phyloP scores from a whole-genome alignment of 2,329 filamentous ascomycete species.

The Tolypocladium amazonense region DNA sequence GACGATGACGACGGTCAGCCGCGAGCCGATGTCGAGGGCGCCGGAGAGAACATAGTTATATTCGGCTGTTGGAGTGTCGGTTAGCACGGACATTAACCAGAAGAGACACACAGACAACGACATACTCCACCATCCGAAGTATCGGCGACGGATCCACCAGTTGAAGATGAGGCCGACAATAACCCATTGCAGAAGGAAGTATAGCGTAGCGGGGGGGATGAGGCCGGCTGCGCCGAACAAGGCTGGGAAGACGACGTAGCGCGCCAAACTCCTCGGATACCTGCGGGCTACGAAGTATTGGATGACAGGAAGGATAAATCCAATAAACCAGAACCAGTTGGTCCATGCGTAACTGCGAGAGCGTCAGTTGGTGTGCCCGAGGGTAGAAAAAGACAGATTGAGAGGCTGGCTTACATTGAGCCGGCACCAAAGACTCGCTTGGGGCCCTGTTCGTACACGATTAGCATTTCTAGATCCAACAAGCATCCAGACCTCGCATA shows the following conservation, averaged over 20 bases:
- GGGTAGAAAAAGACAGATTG: fast-evolving
- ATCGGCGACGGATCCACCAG: constrained; percentile 35
- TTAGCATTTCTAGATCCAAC: not conserved
- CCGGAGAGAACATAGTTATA: constrained; percentile 51
- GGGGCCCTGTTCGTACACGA: not conserved
- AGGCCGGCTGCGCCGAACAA: constrained; percentile 36
- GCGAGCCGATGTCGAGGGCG: constrained; percentile 43
- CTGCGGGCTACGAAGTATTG: not conserved
- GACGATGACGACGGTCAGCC: constrained; percentile 43
- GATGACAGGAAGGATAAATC: not conserved
- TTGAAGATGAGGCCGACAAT: constrained; percentile 44
- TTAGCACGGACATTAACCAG: not conserved
- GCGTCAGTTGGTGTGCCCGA: not conserved
- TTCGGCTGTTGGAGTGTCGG: not conserved
- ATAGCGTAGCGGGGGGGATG: constrained; percentile 42
- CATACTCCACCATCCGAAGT: constrained; percentile 40
- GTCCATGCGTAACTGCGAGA: not conserved
- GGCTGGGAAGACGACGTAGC: constrained; percentile 39
- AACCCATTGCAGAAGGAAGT: constrained; percentile 43
- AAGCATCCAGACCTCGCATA: too few species aligned
- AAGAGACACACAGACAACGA: constrained; percentile 11
- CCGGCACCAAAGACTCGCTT: not conserved
- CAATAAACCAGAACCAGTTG: not conserved
- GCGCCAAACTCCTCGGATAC: constrained; percentile 15
- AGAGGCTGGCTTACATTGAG: not conserved